These are phyloP conservation scores for Vanrija humicola DNA, from an alignment of 1,284 basidiomycete species.

Conservation along the genomic window DNA sequence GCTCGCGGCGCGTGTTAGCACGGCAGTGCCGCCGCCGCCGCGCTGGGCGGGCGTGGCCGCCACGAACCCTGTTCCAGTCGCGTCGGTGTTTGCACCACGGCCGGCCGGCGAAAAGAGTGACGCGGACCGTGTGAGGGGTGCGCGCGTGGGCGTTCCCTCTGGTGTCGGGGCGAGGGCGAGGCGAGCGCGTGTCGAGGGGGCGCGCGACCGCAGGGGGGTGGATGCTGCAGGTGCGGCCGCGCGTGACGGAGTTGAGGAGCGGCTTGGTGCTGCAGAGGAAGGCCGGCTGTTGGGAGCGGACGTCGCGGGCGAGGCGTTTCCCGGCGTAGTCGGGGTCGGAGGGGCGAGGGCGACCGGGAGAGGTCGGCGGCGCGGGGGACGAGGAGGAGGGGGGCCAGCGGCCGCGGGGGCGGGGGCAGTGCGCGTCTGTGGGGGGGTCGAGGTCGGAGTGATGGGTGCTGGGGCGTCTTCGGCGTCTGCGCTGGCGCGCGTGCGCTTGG, in stretches of 20 bases:
- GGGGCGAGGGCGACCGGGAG: background rate
- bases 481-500: slow-evolving; percentile 21
- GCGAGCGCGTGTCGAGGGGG: slow-evolving; percentile 12
- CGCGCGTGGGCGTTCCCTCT: background rate
- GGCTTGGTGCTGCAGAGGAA: no score
- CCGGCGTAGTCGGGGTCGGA: slow-evolving; percentile 1
- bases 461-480: slow-evolving; percentile 7
- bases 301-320: background rate
- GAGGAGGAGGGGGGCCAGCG: background rate
- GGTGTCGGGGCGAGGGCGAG: background rate
- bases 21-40: slow-evolving; percentile 7
- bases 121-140: slow-evolving; percentile 22
- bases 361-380: no score
- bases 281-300: background rate
- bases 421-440: background rate
- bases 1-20: slow-evolving; percentile 18
- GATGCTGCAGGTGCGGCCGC: background rate
- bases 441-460: slow-evolving; percentile 1
- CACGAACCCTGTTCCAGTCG: background rate
- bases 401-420: background rate
- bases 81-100: slow-evolving; percentile 19
- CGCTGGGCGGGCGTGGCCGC: background rate
- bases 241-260: background rate
- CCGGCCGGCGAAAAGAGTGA: slow-evolving; percentile 24
- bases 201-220: slow-evolving; percentile 13